A percentile compares a stretch with the other conserved stretches of the same genome.
phyloP scores from a whole-genome alignment of 2,329 filamentous ascomycete species.

The Fusarium tjaetaba region DNA sequence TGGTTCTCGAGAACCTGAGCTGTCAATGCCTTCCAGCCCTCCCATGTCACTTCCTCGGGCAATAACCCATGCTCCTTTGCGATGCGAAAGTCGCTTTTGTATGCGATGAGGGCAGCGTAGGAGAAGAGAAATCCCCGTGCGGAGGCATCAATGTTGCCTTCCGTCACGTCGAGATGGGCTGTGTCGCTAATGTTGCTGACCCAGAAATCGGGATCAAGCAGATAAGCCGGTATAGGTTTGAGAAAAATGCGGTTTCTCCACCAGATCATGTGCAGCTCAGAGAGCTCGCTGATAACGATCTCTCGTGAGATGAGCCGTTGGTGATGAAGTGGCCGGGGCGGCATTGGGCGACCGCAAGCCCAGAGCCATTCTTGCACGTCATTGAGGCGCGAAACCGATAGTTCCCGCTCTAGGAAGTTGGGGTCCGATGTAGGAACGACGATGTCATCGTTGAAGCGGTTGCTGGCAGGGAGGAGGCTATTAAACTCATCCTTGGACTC shows the following conservation, averaged over 20 bases:
- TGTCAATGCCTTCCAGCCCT: conserved; percentile 47
- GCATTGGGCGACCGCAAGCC: conserved; percentile 43
- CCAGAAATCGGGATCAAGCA: conserved; percentile 53
- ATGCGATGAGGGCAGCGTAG: conserved; percentile 49
- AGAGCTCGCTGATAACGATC: conserved; percentile 50
- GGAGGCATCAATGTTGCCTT: conserved; percentile 25
- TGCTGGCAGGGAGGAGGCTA: conserved; percentile 19
- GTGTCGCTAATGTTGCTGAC: conserved; percentile 40
- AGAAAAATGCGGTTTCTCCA: conserved; percentile 50
- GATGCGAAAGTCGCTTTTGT: conserved; percentile 53
- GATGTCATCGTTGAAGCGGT: conserved; percentile 28
- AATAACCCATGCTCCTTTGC: conserved; percentile 49
- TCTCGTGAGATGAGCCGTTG: conserved; percentile 48
- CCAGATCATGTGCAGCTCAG: conserved; percentile 55
- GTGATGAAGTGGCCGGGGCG: conserved; percentile 52
- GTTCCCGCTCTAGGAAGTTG: conserved; percentile 26
- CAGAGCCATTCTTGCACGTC: conserved; percentile 34
- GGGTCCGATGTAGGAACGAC: conserved; percentile 22
- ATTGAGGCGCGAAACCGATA: conserved; percentile 30
- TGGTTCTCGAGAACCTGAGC: conserved; percentile 42
- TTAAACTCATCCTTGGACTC: background rate
- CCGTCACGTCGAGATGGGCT: conserved; percentile 8
- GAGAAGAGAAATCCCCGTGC: conserved; percentile 54
- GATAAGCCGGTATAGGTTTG: conserved; percentile 54
- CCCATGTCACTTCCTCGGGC: conserved; percentile 50